These are phyloP conservation scores for Calonectria pseudoturangicola DNA, from an alignment of 2,329 filamentous ascomycete genomes.

Conservation along the genomic window DNA sequence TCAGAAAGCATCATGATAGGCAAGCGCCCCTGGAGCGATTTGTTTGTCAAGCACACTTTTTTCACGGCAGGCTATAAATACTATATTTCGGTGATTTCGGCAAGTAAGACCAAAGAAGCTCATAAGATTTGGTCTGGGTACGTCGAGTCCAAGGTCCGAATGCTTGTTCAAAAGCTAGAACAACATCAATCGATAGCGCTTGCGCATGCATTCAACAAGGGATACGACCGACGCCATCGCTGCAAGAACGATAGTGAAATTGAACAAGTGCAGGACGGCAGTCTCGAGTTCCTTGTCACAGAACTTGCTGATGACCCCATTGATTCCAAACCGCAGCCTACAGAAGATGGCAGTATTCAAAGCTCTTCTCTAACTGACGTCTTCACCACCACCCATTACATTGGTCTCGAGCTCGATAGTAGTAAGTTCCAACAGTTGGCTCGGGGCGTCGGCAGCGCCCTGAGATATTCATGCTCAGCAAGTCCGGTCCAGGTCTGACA, in stretches of 20 bases:
- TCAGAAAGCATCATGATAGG: conserved; percentile 87
- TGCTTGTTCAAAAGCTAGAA: conserved; percentile 89
- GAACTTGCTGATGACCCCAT: conserved; percentile 63
- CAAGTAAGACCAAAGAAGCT: conserved; percentile 87
- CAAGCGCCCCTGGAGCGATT: conserved; percentile 86
- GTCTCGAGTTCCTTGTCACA: conserved; percentile 66
- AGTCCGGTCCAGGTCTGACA: conserved; percentile 16
- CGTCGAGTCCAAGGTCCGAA: conserved; percentile 93
- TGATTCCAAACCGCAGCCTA: conserved; percentile 38
- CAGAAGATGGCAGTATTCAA: conserved; percentile 38
- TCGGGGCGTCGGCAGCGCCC: background rate
- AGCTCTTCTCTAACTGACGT: conserved; percentile 66
- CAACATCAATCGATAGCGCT: conserved; percentile 86
- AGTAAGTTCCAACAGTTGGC: conserved; percentile 71
- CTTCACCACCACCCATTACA: conserved; percentile 95
- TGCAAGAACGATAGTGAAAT: conserved; percentile 74
- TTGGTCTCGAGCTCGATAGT: conserved; percentile 87
- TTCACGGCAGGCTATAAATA: conserved; percentile 97
- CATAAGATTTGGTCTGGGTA: conserved; percentile 93
- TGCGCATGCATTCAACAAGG: conserved; percentile 94
- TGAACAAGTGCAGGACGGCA: conserved; percentile 73
- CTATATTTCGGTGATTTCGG: conserved; percentile 91
- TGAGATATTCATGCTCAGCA: background rate
- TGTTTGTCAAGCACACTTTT: conserved; percentile 94
- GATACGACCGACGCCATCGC: conserved; percentile 87